Evolutionary conservation across 2,329 filamentous ascomycete genomes (phyloP), one percentile per base, ranked within the genome.

Genomic region (Diplodia intermedia): DNA sequence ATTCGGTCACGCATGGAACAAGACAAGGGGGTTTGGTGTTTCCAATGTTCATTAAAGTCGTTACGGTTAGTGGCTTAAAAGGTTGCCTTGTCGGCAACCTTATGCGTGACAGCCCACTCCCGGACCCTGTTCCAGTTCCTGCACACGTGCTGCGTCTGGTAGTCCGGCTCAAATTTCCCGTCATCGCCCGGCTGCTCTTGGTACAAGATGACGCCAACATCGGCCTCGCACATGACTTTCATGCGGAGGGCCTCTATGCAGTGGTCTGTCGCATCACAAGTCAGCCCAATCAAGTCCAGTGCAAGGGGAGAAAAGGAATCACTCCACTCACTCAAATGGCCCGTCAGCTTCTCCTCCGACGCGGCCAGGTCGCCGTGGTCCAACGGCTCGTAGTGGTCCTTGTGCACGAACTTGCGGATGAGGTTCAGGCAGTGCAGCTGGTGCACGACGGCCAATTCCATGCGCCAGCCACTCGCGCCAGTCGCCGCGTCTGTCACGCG

Each of bases 401-500:
- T 75, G 61, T 78, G 77, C 14, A 75, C 77, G 18, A 72, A 55
- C 74, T 77, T 76, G 53, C 77, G 73, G 20, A 79, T 69, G 7
- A 78, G 60, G 26, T 79, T 78, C n/a, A 79, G 68, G 69, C 77
- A 79, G 68, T 77, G 76, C 23, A 79, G 71, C 66, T 79, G 72
- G 63, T 73, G 72, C 68, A 72, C 72, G 50, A 73, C 72, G 70
- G 71, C 71, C 65, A 73, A 70, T 40, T 71, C 70, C 54, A 73
- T 71, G 36, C 71, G 70, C 66, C 67, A 73, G 63, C 72, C 72
- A 31, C 36, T 61, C 47, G 83, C 81, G 20, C 86, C 87, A 1
- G 86, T 87, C 54, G 79, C 80, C 5, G 86, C 84, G 70, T 89
- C 80, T 11, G 82, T 85, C 70, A 87, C 83, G 71, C 83, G 84